Conservation (phyloP, 768 basidiomycete genomes). For the Tricholoma saponaceum region DNA sequence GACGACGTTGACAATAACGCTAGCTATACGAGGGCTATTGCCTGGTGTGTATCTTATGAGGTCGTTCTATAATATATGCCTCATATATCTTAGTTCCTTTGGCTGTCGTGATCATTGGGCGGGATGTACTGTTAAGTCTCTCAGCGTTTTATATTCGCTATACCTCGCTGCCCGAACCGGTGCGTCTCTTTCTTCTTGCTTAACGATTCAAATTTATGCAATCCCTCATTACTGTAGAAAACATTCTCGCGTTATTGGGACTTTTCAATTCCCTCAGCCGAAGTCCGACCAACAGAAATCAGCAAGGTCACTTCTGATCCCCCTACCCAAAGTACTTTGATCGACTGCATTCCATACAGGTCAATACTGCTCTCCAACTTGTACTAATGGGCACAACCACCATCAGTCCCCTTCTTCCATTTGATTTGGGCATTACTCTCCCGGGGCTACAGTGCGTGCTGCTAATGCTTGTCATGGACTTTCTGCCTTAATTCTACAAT, state of each 20-base stretch:
- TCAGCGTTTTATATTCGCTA: conserved; percentile 94
- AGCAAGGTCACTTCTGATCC: conserved; percentile 62
- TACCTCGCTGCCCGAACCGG: conserved; percentile 82
- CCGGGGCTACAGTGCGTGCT: conserved; percentile 69
- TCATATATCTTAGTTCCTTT: conserved; percentile 60
- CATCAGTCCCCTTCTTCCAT: conserved; percentile 71
- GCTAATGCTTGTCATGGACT: neutral
- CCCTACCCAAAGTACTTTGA: neutral
- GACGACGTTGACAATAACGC: conserved; percentile 87
- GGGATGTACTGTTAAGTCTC: conserved; percentile 81
- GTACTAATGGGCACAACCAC: conserved; percentile 89
- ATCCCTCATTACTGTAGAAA: conserved; percentile 49
- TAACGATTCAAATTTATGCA: neutral
- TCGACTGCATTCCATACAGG: conserved; percentile 33
- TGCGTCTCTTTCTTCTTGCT: conserved; percentile 33
- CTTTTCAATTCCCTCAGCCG: conserved; percentile 91
- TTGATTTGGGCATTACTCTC: conserved; percentile 51
- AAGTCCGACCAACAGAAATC: conserved; percentile 89
- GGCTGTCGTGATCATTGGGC: conserved; percentile 80
- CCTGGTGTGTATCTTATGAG: conserved; percentile 55
- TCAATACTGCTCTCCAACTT: conserved; percentile 92
- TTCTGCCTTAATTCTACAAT: conserved; percentile 1
- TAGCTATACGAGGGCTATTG: conserved; percentile 79
- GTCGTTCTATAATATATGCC: conserved; percentile 1
- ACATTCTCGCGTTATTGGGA: conserved; percentile 94